Conservation (phyloP, 306 rosid species). For the Macrotyloma uniflorum region DNA sequence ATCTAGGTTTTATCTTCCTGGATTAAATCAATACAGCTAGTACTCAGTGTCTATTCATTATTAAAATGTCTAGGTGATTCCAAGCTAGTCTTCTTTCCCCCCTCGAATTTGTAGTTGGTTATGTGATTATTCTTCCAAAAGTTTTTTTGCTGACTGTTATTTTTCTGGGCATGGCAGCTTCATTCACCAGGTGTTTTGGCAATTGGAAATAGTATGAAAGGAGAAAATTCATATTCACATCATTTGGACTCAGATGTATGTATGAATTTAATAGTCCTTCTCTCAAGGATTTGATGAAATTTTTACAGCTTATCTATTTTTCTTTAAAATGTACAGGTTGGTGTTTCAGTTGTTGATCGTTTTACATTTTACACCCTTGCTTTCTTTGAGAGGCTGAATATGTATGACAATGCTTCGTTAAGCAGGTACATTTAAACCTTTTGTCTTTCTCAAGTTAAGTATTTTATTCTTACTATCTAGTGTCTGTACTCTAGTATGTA, state of each 20-base stretch:
- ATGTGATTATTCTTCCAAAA: slow-evolving; percentile 3
- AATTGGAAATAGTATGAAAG: slow-evolving; percentile 98
- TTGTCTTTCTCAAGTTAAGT: background rate
- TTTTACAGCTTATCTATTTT: slow-evolving; percentile 18
- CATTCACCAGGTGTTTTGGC: slow-evolving; percentile 94
- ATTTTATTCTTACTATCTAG: slow-evolving; percentile 1
- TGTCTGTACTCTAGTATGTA: background rate
- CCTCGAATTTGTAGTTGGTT: slow-evolving; percentile 19
- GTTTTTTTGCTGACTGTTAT: slow-evolving; percentile 42
- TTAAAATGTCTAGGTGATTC: background rate
- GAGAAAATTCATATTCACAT: slow-evolving; percentile 97
- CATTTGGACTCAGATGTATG: slow-evolving; percentile 97
- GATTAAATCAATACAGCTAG: background rate
- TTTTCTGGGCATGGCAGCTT: slow-evolving; percentile 72
- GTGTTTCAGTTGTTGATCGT: slow-evolving; percentile 97
- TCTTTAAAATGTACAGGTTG: slow-evolving; percentile 60
- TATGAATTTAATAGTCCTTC: slow-evolving; percentile 16
- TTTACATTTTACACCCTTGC: slow-evolving; percentile 92
- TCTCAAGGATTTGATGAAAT: background rate
- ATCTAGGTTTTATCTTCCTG: slow-evolving; percentile 8
- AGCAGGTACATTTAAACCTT: slow-evolving; percentile 70
- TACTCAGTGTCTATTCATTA: background rate
- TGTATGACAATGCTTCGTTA: slow-evolving; percentile 91
- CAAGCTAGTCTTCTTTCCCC: slow-evolving; percentile 4
- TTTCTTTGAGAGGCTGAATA: slow-evolving; percentile 90